phyloP scores from a whole-genome alignment of 1,139 yeast species.

The Hemisphaericaspora subhashii region DNA sequence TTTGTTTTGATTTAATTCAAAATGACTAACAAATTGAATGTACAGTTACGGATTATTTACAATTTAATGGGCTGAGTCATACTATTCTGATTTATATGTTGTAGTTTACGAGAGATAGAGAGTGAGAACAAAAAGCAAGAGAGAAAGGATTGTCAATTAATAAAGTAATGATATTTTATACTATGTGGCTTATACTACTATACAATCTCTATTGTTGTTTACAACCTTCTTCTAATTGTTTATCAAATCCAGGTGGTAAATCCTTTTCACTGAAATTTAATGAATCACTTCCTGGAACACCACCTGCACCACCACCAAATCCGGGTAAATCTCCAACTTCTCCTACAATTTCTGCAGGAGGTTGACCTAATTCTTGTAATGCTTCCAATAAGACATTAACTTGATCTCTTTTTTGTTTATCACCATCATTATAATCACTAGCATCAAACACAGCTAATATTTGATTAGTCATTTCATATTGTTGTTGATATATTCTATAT shows the following conservation, averaged over 20 bases:
- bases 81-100: too few relatives aligned
- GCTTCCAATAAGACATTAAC: slow-evolving; percentile 61
- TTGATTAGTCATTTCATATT: slow-evolving; percentile 52
- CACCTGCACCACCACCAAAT: slow-evolving; percentile 23
- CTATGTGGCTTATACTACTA: too few relatives aligned
- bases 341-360: slow-evolving; percentile 79
- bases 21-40: too few relatives aligned
- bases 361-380: slow-evolving; percentile 82
- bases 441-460: slow-evolving; percentile 61
- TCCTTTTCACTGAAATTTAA: slow-evolving; percentile 45
- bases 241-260: slow-evolving; percentile 50
- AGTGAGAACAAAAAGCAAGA: too few relatives aligned
- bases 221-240: slow-evolving; percentile 41
- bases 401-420: slow-evolving; percentile 50
- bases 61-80: too few relatives aligned
- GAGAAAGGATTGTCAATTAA: too few relatives aligned
- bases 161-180: too few relatives aligned
- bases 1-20: too few relatives aligned
- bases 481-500: slow-evolving; percentile 51
- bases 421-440: slow-evolving; percentile 52
- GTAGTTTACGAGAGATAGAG: too few relatives aligned
- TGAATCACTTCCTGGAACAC: too few relatives aligned
- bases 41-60: too few relatives aligned
- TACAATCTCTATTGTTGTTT: slow-evolving; percentile 25
- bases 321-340: slow-evolving; percentile 50